A percentile compares a stretch with the other conserved stretches of the same genome.
Evolutionary conservation across 768 basidiomycete genomes (phyloP).

Genomic region (Termitomyces sp.): DNA sequence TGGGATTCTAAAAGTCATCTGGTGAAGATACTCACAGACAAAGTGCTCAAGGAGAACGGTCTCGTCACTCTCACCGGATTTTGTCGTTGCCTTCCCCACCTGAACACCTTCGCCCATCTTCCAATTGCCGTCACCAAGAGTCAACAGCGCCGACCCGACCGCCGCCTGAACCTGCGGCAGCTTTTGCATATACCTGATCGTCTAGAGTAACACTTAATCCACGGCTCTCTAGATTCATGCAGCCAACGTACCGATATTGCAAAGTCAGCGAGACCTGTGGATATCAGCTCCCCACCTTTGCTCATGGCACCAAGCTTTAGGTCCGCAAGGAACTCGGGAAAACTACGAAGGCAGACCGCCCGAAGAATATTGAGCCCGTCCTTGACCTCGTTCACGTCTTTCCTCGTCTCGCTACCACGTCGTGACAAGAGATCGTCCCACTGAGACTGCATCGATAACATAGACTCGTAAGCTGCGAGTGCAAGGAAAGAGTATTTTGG

Average conservation of each 20-base stretch:
- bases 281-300: conserved; percentile 52
- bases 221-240: neutral
- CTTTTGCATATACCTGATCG: conserved; percentile 64
- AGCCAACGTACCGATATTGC: conserved; percentile 43
- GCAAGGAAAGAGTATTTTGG: conserved; percentile 81
- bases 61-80: conserved; percentile 53
- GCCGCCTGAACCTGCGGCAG: conserved; percentile 70
- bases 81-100: conserved; percentile 44
- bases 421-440: conserved; percentile 67
- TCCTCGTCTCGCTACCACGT: conserved; percentile 41
- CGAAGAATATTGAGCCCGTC: conserved; percentile 66
- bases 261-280: conserved; percentile 64
- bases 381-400: conserved; percentile 63
- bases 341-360: conserved; percentile 72
- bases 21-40: conserved; percentile 46
- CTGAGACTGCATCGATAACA: conserved; percentile 51
- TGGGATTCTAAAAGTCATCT: neutral
- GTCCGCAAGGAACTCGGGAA: conserved; percentile 82
- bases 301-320: conserved; percentile 61
- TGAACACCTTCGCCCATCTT: conserved; percentile 84
- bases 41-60: conserved; percentile 69
- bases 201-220: conserved; percentile 35
- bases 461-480: conserved; percentile 60
- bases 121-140: conserved; percentile 87
- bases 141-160: conserved; percentile 59